Evolutionary conservation across 2,329 filamentous ascomycete species (phyloP), one percentile per base, ranked within the genome.

Genomic region (Meredithiella fracta): DNA sequence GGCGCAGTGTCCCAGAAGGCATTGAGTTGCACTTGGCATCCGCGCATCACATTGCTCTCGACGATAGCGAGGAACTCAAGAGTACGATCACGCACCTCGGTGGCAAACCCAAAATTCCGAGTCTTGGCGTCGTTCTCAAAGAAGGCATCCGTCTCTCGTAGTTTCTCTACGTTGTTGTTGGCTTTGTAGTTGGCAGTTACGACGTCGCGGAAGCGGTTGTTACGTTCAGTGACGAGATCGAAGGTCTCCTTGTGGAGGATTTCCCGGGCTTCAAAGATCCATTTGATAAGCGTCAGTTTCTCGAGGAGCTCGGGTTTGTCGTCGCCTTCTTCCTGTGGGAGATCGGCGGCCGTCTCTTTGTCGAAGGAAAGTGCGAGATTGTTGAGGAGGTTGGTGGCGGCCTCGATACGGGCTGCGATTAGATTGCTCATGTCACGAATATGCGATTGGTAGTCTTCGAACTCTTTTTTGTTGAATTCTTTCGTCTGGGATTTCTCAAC

Each of bases 1-100:
- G 92, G 92, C 1, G 90, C 91, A 63, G 97, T 94, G 65, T 98
- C 92, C 92, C 92, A 98, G 67, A 97, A 98, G 0, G 91, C 90
- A 8, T 85, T 90, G 1, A 96, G 77, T 68, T 97, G 92, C 56
- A 88, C 79, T 66, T 96, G 89, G 9, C 97, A 88, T 15, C 91
- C 92, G 8, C 86, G 82, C 20, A 82, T 81, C 22, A 95, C 90
- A 56, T 92, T 92, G 62, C 82, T 77, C 65, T 95, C 88, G 29
- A 96, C 80, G 5, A 92, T 79, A 50, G 77, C 75, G 62, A 86
- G 76, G 65, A 97, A 90, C 22, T 84, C 82, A 62, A 86, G 79
- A 20, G 83, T 82, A 11, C 92, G 82, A 60, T 79, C 76, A 31
- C 90, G 72, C 0, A 83, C 79, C 61, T 89, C 85, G 54, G 79